Percentiles rank a stretch among this genome's conserved stretches.
These are phyloP conservation scores for Scenedesmus sp. DNA, from an alignment of 163 green algal species.

Conservation along the genomic window DNA sequence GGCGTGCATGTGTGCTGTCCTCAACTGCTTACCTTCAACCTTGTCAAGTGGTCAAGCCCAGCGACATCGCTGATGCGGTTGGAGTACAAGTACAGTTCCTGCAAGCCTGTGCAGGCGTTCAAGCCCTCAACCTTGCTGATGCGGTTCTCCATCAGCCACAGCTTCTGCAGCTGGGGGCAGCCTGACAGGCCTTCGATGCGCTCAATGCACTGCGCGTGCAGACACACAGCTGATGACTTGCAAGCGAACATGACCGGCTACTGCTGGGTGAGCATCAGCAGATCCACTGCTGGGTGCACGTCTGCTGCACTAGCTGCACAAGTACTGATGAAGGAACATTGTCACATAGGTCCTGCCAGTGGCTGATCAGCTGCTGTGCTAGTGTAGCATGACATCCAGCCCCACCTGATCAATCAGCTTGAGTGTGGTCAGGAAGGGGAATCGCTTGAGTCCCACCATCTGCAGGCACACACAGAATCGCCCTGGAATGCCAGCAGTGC, in stretches of 20 bases:
- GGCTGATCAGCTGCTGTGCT: background rate
- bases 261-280: background rate
- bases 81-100: conserved; percentile 73
- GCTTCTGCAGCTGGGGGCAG: conserved; percentile 72
- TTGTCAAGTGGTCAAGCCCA: conserved; percentile 57
- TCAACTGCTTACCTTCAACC: conserved; percentile 65
- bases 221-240: background rate
- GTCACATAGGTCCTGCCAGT: background rate
- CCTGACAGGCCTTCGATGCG: conserved; percentile 75
- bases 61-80: conserved; percentile 66
- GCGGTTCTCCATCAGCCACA: conserved; percentile 80
- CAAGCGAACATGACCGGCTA: too few species aligned
- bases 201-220: conserved; percentile 64
- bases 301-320: background rate
- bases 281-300: background rate
- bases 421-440: conserved; percentile 66
- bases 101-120: conserved; percentile 53
- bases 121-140: conserved; percentile 65
- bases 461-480: conserved; percentile 45
- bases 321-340: background rate
- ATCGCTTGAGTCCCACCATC: conserved; percentile 70
- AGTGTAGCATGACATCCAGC: background rate
- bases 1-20: background rate
- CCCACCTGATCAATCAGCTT: conserved; percentile 72
- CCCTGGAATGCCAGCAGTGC: background rate